Conservation (phyloP, 345 rosid genomes). For the Carallia pectinifolia region DNA sequence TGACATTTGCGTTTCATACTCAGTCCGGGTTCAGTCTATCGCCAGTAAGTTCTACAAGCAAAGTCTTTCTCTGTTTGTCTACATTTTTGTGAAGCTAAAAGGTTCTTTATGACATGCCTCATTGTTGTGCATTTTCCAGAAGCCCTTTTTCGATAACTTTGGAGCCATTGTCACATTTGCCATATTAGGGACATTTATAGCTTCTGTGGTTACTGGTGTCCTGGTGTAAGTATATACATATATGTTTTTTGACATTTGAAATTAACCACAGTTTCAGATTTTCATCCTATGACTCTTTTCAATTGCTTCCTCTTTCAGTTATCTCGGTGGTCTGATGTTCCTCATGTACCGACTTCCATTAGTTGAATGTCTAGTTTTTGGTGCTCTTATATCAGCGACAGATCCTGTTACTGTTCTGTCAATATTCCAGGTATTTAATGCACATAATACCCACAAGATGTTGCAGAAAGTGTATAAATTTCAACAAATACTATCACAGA, state of each 20-base stretch:
- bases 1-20: slow-evolving; percentile 51
- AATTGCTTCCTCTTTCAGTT: slow-evolving; percentile 45
- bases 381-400: slow-evolving; percentile 97
- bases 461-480: too few relatives aligned
- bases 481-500: too few relatives aligned
- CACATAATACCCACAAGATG: too few relatives aligned
- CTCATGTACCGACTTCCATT: slow-evolving; percentile 91
- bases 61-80: too few relatives aligned
- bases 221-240: slow-evolving; percentile 65
- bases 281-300: neutral
- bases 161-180: slow-evolving; percentile 98
- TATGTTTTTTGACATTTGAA: neutral
- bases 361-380: slow-evolving; percentile 95
- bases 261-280: neutral
- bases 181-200: slow-evolving; percentile 76
- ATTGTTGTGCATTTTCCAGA: slow-evolving; percentile 41
- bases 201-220: slow-evolving; percentile 81
- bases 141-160: slow-evolving; percentile 93
- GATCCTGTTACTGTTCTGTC: slow-evolving; percentile 99
- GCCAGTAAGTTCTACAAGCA: slow-evolving; percentile 59
- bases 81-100: too few relatives aligned
- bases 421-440: slow-evolving; percentile 73
- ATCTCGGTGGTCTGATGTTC: slow-evolving; percentile 76
- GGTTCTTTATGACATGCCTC: too few relatives aligned
- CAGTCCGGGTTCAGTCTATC: slow-evolving; percentile 93